Evolutionary conservation across 345 rosid genomes (phyloP), one percentile per base, ranked within the genome.

Genomic region (Excoecaria agallocha): DNA sequence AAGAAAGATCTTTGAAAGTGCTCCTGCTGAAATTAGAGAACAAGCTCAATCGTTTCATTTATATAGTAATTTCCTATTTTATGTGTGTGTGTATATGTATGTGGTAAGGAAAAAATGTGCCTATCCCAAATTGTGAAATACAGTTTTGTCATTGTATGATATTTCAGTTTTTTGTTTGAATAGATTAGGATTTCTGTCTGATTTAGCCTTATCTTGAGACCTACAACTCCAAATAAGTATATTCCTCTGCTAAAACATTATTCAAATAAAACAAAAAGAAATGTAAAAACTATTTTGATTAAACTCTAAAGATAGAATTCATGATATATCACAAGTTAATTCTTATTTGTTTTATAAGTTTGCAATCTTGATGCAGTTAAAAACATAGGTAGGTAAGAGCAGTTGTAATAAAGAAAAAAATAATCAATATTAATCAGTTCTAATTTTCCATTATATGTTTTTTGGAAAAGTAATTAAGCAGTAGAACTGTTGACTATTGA

Each of bases 141-240:
- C 49, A 66, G 10, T 43, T 66, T 66, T 46, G 70, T 48, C 39
- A 3, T 43, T 2, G n/a, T 24, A 1, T 49, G 54, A 55, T 66
- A 46, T 48, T 48, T 46, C 38, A 48, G n/a, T 20, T 66, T 30
- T 46, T 13, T 5, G 52, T 46, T 66, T 35, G 17, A 4, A 24
- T 24, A 46, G 6, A 66, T 66, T 66, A 66, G 70, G 70, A 56
- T 46, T 66, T 66, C 56, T 66, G 56, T 66, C 39, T 48, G 70
- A 46, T 22, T 8, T n/a, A 63, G 49, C 49, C 17, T 39, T 16
- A 39, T 25, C 49, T 39, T 8, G 16, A 66, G 11, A 11, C 38
- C 10, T 22, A 7, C 5, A 66, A 17, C 69, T 45, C 30, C 5
- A 22, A 12, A 37, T 61, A 59, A 52, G 60, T 9, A 24, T 58